phyloP scores from a whole-genome alignment of 202 grass and related monocot species.

The Alloteropsis angusta region DNA sequence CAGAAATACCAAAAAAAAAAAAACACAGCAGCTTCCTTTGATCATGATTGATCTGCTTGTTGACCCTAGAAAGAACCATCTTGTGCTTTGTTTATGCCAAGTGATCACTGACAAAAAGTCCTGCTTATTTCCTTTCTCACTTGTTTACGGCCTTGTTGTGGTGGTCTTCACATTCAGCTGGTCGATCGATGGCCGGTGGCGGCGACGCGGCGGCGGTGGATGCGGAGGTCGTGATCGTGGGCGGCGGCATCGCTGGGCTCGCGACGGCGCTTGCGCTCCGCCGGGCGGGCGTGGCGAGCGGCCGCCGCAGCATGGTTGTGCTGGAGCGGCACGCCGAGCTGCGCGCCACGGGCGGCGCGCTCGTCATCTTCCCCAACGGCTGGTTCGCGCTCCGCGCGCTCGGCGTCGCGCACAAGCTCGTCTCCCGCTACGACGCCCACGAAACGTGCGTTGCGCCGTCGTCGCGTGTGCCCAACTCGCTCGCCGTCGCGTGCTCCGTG shows the following conservation, averaged over 20 bases:
- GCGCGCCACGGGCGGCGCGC: constrained; percentile 40
- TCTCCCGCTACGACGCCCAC: constrained; percentile 33
- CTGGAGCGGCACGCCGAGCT: constrained; percentile 60
- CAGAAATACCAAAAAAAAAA: too few species aligned
- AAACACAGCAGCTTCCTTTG: too few species aligned
- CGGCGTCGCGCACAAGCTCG: constrained; percentile 59
- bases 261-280: constrained; percentile 52
- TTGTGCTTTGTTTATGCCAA: not conserved
- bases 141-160: not conserved
- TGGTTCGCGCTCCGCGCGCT: constrained; percentile 72
- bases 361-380: constrained; percentile 61
- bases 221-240: constrained; percentile 53
- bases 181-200: not conserved
- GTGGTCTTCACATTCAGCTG: not conserved
- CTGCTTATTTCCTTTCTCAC: not conserved
- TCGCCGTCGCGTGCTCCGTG: too few species aligned
- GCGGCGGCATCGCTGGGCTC: constrained; percentile 62
- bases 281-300: constrained; percentile 11
- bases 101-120: not conserved
- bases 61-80: not conserved
- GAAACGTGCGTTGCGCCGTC: not conserved
- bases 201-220: constrained; percentile 1
- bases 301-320: constrained; percentile 15
- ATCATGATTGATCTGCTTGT: not conserved
- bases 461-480: too few species aligned